Evolutionary conservation across 2,329 filamentous ascomycete genomes (phyloP).

Genomic region (Nigrograna mackinnonii): DNA sequence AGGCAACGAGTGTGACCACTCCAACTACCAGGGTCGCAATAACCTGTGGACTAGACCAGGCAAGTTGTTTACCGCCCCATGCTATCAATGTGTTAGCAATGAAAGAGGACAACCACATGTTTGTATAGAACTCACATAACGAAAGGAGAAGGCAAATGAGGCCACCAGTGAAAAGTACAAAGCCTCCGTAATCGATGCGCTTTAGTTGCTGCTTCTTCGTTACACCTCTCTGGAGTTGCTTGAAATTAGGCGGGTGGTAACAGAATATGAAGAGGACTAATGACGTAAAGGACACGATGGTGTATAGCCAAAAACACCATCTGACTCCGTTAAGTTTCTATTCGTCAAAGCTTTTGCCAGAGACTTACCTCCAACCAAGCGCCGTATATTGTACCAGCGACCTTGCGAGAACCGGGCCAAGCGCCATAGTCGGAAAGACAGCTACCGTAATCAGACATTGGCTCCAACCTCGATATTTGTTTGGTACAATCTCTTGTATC

Average conservation of each 20-base stretch:
- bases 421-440: not conserved
- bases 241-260: slow-evolving; percentile 47
- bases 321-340: no score
- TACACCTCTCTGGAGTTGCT: slow-evolving; percentile 35
- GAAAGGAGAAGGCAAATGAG: not conserved
- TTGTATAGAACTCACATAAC: no score
- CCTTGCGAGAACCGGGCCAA: not conserved
- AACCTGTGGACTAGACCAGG: not conserved
- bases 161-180: slow-evolving; percentile 1
- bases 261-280: slow-evolving; percentile 36
- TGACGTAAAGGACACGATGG: not conserved
- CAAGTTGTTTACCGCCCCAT: not conserved
- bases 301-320: not conserved
- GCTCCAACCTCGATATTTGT: not conserved
- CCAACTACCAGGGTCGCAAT: not conserved
- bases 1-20: not conserved
- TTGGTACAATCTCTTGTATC: not conserved
- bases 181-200: slow-evolving; percentile 1
- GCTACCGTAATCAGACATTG: not conserved
- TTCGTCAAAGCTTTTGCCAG: no score
- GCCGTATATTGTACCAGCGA: not conserved
- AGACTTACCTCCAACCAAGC: not conserved
- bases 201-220: not conserved
- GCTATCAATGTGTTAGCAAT: no score
- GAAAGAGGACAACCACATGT: no score